A percentile compares a stretch with the other conserved stretches of the same genome.
These are phyloP conservation scores for Diospyros kaki DNA, from an alignment of 148 eudicot genomes.

Conservation along the genomic window DNA sequence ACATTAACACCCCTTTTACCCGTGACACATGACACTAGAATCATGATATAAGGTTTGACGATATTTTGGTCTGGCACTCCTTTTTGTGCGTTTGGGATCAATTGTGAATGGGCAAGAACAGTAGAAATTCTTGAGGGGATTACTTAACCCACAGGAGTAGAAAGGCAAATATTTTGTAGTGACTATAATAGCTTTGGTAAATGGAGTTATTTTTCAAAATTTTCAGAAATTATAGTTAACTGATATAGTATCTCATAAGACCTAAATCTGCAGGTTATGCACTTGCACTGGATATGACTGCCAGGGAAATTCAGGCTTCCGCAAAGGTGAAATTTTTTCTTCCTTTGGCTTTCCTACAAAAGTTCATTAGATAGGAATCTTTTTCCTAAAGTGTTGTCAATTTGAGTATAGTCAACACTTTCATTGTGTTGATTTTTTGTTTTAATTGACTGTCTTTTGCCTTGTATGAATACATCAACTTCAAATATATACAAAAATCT, in stretches of 20 bases:
- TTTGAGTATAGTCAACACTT: not conserved
- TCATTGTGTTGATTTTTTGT: not conserved
- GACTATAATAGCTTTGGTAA: not conserved
- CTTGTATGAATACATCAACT: not conserved
- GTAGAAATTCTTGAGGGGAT: no score
- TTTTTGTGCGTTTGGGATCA: no score
- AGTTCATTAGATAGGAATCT: not conserved
- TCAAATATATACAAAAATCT: no score
- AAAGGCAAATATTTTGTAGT: not conserved
- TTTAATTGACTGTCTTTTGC: not conserved
- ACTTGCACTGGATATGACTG: conserved; percentile 87
- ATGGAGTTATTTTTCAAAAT: not conserved
- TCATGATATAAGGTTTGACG: no score
- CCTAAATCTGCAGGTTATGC: conserved; percentile 57
- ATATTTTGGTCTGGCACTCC: no score
- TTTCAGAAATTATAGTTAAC: not conserved
- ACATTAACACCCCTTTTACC: no score
- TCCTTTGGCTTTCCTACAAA: not conserved
- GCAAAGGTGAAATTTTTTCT: conserved; percentile 50
- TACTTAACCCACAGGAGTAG: no score
- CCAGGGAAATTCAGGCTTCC: conserved; percentile 75
- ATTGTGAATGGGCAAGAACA: no score
- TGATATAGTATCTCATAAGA: not conserved
- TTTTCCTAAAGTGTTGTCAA: not conserved
- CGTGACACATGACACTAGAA: no score